Evolutionary conservation across 2,329 filamentous ascomycete genomes (phyloP), one percentile per base, ranked within the genome.

Genomic region (Fusarium continuum): DNA sequence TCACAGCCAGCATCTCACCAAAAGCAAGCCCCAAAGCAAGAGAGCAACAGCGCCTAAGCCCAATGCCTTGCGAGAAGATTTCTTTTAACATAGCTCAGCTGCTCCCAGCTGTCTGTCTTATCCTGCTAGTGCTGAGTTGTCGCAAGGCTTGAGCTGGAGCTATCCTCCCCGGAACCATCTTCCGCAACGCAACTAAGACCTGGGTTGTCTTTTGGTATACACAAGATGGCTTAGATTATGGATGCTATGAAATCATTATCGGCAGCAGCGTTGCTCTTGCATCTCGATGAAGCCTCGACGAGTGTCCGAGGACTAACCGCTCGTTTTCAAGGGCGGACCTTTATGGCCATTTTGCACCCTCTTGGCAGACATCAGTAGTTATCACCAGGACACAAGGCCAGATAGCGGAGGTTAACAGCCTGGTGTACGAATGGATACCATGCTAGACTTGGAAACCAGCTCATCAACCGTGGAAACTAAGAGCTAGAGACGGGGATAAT

Each of bases 201-300:
- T 41, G 31, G 23, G 16, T 26, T 14, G 46, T 19, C 13, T 9
- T 38, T 32, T 35, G 25, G 23, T 38, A 20, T 34, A 31, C 36
- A 35, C 28, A 32, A 35, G 8, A 44, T 51, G 48, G 40, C 45
- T 51, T 64, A 38, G 38, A 54, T 32, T 16, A 64, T 44, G 48
- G 60, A 61, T 55, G 59, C 44, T 43, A 47, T 50, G 54, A 61
- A 61, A 55, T 55, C 60, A 64, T 61, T 23, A 36, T 36, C 31
- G 40, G 38, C 17, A 38, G 17, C 32, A 35, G 28, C 26, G 32
- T 36, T 32, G 10, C 47, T 48, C 46, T 40, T 38, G 19, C 48
- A 65, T 61, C 55, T 55, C 36, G 49, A 61, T 56, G 35, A 38
- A 26, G n/a, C 45, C 32, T 51, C 36, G 25, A 25, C 22, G 13